Percentiles rank a stretch among this genome's conserved stretches.
Evolutionary conservation across 208 protist genomes (phyloP).

Genomic region (Trypanosoma congolense): DNA sequence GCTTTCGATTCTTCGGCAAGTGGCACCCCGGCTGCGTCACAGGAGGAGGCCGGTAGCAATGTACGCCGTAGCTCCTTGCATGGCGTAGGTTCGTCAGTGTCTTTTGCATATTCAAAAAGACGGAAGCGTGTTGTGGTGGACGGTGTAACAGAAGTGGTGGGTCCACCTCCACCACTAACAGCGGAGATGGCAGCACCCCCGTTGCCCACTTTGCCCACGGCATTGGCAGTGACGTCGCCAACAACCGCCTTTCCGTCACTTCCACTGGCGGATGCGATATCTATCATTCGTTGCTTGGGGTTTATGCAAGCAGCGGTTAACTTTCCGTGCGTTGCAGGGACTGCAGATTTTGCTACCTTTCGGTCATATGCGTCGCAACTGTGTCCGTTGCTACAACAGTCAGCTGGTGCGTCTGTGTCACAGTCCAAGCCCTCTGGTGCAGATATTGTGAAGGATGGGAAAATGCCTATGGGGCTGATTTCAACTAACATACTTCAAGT

Average conservation of each 20-base stretch:
- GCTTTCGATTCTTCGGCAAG: background rate
- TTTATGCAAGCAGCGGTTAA: conserved; percentile 4
- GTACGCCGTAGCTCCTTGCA: background rate
- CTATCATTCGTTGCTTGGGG: conserved; percentile 16
- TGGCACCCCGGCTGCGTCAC: background rate
- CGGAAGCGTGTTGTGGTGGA: conserved; percentile 13
- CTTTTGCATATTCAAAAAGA: conserved; percentile 8
- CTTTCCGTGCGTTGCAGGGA: background rate
- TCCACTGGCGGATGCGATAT: conserved; percentile 8
- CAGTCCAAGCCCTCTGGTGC: too few relatives aligned
- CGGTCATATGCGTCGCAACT: too few relatives aligned
- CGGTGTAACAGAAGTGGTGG: conserved; percentile 5
- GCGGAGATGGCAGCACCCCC: background rate
- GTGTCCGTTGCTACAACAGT: too few relatives aligned
- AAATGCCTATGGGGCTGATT: too few relatives aligned
- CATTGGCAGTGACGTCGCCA: conserved; percentile 6
- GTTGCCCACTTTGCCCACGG: background rate
- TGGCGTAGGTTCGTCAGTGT: background rate
- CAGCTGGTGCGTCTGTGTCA: too few relatives aligned
- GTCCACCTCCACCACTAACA: background rate
- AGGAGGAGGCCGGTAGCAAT: background rate
- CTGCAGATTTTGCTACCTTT: conserved; percentile 12
- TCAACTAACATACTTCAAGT: conserved; percentile 6
- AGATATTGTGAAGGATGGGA: too few relatives aligned
- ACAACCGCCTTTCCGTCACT: background rate